Conservation (phyloP, 1,284 basidiomycete genomes). For the Cystobasidiaceae sp. region DNA sequence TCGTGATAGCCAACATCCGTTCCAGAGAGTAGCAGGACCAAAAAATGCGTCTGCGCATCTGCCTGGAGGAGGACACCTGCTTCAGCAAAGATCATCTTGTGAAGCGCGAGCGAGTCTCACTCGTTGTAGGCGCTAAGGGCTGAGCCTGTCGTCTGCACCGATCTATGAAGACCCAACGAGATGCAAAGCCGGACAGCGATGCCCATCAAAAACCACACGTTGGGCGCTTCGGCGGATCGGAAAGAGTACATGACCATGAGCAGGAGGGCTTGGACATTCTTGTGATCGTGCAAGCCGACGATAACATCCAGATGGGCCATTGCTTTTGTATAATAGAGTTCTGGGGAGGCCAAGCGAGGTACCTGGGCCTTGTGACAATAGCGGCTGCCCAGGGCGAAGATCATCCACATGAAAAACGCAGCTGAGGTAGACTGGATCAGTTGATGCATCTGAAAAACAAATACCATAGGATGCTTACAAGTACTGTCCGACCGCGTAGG, state of each 20-base stretch:
- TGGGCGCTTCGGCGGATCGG: not conserved
- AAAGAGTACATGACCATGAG: conserved; percentile 27
- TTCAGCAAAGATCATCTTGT: not conserved
- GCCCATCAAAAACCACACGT: conserved; percentile 33
- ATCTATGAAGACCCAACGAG: conserved; percentile 32
- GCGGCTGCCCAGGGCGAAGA: conserved; percentile 33
- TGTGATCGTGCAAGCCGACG: conserved; percentile 33
- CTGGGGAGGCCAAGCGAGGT: conserved; percentile 24
- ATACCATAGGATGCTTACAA: not conserved
- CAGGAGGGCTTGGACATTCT: conserved; percentile 32
- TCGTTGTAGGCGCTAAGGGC: conserved; percentile 16
- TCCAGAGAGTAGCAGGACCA: conserved; percentile 32
- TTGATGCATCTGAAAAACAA: not conserved
- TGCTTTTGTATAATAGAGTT: conserved; percentile 34
- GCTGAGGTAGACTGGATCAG: not conserved
- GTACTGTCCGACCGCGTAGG: not conserved
- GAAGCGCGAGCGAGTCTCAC: not conserved
- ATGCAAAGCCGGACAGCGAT: conserved; percentile 30
- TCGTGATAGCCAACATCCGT: conserved; percentile 31
- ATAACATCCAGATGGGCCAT: conserved; percentile 36
- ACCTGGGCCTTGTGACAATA: conserved; percentile 6
- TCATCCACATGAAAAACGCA: conserved; percentile 34
- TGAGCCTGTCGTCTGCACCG: not conserved
- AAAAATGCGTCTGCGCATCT: conserved; percentile 32
- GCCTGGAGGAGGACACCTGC: not conserved